phyloP scores from a whole-genome alignment of 78 protist genomes.

The Polysphondylium violaceum region DNA sequence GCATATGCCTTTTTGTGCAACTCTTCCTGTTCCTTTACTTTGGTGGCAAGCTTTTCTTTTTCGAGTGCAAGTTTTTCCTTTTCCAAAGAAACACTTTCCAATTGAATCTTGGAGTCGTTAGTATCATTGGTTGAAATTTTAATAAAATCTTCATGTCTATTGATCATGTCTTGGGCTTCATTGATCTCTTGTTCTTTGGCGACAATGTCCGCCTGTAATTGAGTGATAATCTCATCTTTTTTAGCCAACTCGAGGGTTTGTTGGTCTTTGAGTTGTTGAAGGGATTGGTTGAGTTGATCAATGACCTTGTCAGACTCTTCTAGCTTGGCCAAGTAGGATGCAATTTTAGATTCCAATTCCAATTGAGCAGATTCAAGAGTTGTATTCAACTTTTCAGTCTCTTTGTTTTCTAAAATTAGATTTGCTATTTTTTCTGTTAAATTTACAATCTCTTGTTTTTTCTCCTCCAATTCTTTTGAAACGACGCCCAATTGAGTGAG shows the following conservation, averaged over 20 bases:
- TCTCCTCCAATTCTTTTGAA: constrained; percentile 1
- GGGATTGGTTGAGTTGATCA: not conserved
- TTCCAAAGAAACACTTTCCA: not conserved
- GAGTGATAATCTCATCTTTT: too few relatives aligned
- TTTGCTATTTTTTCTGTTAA: constrained; percentile 7
- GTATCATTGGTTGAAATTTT: not conserved
- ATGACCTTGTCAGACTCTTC: not conserved
- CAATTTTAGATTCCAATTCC: not conserved
- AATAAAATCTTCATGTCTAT: constrained; percentile 11
- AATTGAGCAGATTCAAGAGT: not conserved
- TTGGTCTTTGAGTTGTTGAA: not conserved
- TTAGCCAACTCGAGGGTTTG: too few relatives aligned
- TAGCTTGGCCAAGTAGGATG: not conserved
- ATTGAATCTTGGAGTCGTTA: not conserved
- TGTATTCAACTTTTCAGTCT: not conserved
- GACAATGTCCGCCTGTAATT: not conserved
- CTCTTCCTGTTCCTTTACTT: too few relatives aligned
- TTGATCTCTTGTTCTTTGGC: not conserved
- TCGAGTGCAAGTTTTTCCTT: not conserved
- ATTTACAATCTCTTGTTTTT: not conserved
- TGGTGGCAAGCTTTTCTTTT: too few relatives aligned
- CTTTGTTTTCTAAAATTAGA: constrained; percentile 5
- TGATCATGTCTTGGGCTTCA: not conserved
- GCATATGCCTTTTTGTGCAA: not conserved
- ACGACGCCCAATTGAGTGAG: constrained; percentile 2